Base-by-base conservation (phyloP, 768 basidiomycete species). In the Lyophyllum shimeji region DNA sequence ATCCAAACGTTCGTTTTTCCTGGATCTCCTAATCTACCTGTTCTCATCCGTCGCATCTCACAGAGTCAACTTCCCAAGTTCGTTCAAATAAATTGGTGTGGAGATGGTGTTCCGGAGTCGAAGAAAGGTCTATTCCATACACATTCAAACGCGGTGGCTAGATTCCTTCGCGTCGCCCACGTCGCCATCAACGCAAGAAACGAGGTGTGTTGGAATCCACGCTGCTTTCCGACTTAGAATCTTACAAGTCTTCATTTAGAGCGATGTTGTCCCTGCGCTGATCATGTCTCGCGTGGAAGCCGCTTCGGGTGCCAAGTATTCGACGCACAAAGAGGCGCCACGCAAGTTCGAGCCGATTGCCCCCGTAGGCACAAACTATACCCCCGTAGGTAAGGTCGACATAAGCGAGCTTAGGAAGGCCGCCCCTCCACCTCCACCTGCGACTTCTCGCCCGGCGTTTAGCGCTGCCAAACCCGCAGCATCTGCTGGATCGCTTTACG, bases 21-120 rank as follows among this genome's bases (percentile, higher is more conserved):
- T 29, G 8, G 20, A 54, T 57, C 47, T 59, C 37, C 42, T 21
- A 42, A 18, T 33, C 52, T 31, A 1, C 2, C 5, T 42, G 54
- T 23, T 31, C 4, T 55, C 18, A 52, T 18, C 33, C 29, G 40
- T 52, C 40, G 15, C 12, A 47, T 54, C 15, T 12, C 13, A 50
- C 63, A 96, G 90, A 92, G 82, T 65, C 78, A 87, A 58, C 80
- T 98, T 1, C 79, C 87, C 44, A 98, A 97, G 74, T 93, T 95
- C 59, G 93, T 98, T 15, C 91, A 96, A 66, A 89, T 98, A 71
- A 93, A 94, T 65, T 97, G 96, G 95, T 94, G 93, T 63, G 96
- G 96, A 43, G 95, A 96, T 65, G 96, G 96, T 55, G 96, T 98
- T 1, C 96, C 96, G 12, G 93, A 87, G 69, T 78, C 79, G 18